These are phyloP conservation scores for Irpex rosettiformis DNA, from an alignment of 1,284 basidiomycete genomes.

Conservation along the genomic window DNA sequence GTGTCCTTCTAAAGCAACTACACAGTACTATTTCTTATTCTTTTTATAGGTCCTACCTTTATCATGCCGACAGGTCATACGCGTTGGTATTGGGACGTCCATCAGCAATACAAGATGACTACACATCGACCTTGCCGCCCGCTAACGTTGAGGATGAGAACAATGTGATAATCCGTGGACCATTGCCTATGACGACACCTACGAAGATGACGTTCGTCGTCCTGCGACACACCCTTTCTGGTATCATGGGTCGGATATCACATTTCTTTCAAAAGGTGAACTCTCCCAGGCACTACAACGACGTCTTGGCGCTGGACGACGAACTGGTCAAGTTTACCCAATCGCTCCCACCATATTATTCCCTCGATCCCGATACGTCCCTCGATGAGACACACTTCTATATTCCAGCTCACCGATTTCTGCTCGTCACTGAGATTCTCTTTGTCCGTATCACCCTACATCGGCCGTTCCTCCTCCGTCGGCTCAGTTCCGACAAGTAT, in stretches of 20 bases:
- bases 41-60: constrained; percentile 75
- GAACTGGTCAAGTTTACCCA: constrained; percentile 80
- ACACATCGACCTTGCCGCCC: constrained; percentile 80
- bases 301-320: constrained; percentile 82
- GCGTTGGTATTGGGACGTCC: constrained; percentile 91
- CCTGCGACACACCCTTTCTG: constrained; percentile 78
- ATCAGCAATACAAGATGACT: constrained; percentile 83
- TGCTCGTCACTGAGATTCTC: constrained; percentile 77
- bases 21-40: constrained; percentile 15
- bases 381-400: constrained; percentile 65
- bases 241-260: constrained; percentile 88
- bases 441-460: constrained; percentile 79
- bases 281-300: constrained; percentile 79
- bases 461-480: constrained; percentile 74
- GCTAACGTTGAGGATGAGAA: constrained; percentile 79
- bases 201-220: constrained; percentile 89
- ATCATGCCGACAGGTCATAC: constrained; percentile 90
- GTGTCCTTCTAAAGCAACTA: constrained; percentile 9
- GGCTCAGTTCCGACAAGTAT: constrained; percentile 72
- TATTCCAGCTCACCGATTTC: constrained; percentile 72
- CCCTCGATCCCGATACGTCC: constrained; percentile 75
- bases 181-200: constrained; percentile 63
- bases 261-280: constrained; percentile 94
- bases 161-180: constrained; percentile 39
- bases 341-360: constrained; percentile 73